A percentile compares a stretch with the other conserved stretches of the same genome.
Conservation (phyloP, 768 basidiomycete genomes). For the Rhodotorula toruloides region DNA sequence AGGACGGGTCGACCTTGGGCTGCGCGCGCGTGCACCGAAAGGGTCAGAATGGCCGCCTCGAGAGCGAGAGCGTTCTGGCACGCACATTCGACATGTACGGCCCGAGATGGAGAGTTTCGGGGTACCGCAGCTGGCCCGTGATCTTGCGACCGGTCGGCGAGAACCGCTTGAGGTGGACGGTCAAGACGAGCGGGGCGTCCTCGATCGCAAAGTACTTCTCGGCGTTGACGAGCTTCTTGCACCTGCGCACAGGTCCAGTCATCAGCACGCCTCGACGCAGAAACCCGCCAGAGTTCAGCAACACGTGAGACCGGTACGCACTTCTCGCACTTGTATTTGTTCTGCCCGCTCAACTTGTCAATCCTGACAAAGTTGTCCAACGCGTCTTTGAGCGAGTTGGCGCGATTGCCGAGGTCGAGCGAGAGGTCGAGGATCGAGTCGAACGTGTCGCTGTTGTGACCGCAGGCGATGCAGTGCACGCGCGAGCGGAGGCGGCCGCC, state of each 20-base stretch:
- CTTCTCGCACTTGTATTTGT: constrained; percentile 99
- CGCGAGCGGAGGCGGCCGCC: constrained; percentile 86
- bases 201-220: constrained; percentile 85
- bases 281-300: no score
- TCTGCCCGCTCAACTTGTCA: constrained; percentile 77
- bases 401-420: constrained; percentile 67
- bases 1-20: constrained; percentile 56
- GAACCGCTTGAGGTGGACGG: constrained; percentile 92
- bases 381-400: constrained; percentile 62
- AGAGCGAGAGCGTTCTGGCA: constrained; percentile 2
- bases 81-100: constrained; percentile 71
- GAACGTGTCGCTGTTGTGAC: constrained; percentile 87
- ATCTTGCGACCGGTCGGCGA: constrained; percentile 79
- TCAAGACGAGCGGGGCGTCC: constrained; percentile 78
- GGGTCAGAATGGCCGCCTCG: neutral
- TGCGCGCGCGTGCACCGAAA: neutral
- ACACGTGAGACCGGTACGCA: constrained; percentile 51
- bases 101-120: constrained; percentile 64
- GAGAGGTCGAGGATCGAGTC: constrained; percentile 91
- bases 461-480: constrained; percentile 75
- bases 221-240: constrained; percentile 83
- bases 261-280: neutral
- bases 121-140: constrained; percentile 68
- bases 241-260: constrained; percentile 52
- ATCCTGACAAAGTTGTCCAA: constrained; percentile 71